Evolutionary conservation across 1,139 yeast genomes (phyloP).

Genomic region (Yamadazyma dushanensis): DNA sequence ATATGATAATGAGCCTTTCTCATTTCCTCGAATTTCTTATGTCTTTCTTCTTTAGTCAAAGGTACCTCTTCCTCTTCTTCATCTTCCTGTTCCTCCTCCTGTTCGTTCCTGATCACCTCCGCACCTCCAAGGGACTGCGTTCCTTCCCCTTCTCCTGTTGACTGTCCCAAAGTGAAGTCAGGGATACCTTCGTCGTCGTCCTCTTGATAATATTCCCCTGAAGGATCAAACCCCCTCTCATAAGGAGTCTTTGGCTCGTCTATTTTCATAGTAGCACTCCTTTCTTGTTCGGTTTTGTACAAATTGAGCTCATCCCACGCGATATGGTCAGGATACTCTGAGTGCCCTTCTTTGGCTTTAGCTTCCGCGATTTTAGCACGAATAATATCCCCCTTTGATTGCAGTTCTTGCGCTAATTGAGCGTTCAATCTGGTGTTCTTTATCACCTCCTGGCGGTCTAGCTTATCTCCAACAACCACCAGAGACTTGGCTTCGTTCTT

Average conservation of each 20-base stretch:
- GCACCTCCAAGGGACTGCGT: slow-evolving; percentile 40
- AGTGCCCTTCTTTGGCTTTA: slow-evolving; percentile 16
- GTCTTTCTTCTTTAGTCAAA: slow-evolving; percentile 60
- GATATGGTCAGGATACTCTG: slow-evolving; percentile 10
- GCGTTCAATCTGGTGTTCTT: slow-evolving; percentile 45
- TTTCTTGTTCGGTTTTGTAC: slow-evolving; percentile 65
- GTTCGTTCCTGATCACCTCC: slow-evolving; percentile 27
- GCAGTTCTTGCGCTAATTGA: slow-evolving; percentile 29
- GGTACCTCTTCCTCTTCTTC: slow-evolving; percentile 38
- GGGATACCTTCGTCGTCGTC: slow-evolving; percentile 70
- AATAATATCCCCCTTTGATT: slow-evolving; percentile 37
- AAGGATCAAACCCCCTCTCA: slow-evolving; percentile 88
- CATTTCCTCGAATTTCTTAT: slow-evolving; percentile 67
- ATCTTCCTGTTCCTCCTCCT: slow-evolving; percentile 30
- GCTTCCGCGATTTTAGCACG: slow-evolving; percentile 39
- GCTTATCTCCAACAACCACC: slow-evolving; percentile 13
- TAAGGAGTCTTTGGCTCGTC: slow-evolving; percentile 98
- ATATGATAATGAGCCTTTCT: slow-evolving; percentile 77
- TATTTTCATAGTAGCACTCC: slow-evolving; percentile 75
- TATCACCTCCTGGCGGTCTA: slow-evolving; percentile 48
- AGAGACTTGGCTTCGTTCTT: slow-evolving; percentile 19
- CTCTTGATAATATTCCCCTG: slow-evolving; percentile 75
- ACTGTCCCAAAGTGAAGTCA: slow-evolving; percentile 44
- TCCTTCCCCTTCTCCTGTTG: slow-evolving; percentile 32
- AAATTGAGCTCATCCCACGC: slow-evolving; percentile 74